phyloP scores from a whole-genome alignment of 169 alveolate genomes.

The Cryptosporidium meleagridis region DNA sequence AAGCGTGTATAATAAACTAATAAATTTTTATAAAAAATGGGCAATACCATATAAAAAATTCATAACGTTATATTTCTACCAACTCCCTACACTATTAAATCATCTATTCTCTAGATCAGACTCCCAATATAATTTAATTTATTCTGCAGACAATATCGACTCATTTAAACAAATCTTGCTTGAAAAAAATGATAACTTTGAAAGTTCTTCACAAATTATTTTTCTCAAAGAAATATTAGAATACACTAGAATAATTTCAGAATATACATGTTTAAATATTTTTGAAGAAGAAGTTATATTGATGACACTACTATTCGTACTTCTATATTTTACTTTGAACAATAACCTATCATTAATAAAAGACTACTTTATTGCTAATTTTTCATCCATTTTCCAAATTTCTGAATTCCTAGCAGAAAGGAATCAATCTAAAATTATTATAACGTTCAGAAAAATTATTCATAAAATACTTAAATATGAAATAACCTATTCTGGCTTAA shows the following conservation, averaged over 20 bases:
- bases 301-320: background rate
- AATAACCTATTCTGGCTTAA: background rate
- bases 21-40: conserved; percentile 35
- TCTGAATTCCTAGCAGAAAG: background rate
- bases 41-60: conserved; percentile 5
- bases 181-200: background rate
- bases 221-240: conserved; percentile 4
- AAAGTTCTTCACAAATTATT: background rate
- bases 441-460: background rate
- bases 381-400: background rate
- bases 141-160: background rate
- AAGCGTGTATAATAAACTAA: background rate
- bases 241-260: background rate
- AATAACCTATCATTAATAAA: background rate
- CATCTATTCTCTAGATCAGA: background rate
- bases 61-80: background rate
- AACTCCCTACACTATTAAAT: conserved; percentile 20
- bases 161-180: background rate
- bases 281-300: background rate
- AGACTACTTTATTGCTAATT: background rate
- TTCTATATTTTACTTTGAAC: conserved; percentile 5
- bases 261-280: too few species aligned
- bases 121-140: conserved; percentile 8
- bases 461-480: background rate
- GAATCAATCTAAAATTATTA: background rate